Percentiles rank a stretch among this genome's conserved stretches.
Evolutionary conservation across 176 grass and related monocot genomes (phyloP).

Genomic region (Puccinellia tenuiflora): DNA sequence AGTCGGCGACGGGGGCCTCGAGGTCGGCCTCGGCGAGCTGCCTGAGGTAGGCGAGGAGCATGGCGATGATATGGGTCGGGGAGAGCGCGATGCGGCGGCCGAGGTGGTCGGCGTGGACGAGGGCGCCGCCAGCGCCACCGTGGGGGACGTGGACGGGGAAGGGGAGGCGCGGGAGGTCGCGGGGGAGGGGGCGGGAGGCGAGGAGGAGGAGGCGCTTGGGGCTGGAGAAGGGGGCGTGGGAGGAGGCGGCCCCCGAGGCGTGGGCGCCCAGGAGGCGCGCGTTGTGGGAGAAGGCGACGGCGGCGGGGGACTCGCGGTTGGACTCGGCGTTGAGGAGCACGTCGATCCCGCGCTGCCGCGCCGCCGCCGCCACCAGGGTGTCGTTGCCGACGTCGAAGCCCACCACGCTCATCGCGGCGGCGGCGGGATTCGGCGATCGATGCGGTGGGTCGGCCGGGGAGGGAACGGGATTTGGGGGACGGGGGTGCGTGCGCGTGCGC

Average conservation of each 20-base stretch:
- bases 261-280: constrained; percentile 53
- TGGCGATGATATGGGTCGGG: constrained; percentile 69
- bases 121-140: neutral
- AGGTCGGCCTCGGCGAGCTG: constrained; percentile 74
- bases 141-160: constrained; percentile 26
- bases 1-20: constrained; percentile 43
- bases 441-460: neutral
- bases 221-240: constrained; percentile 50
- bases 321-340: constrained; percentile 83
- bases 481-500: neutral
- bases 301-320: constrained; percentile 75
- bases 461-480: neutral
- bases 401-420: constrained; percentile 48
- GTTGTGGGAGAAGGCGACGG: constrained; percentile 67
- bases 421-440: constrained; percentile 29
- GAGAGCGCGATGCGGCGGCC: constrained; percentile 47
- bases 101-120: constrained; percentile 46
- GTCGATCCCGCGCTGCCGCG: constrained; percentile 71
- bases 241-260: constrained; percentile 46
- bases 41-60: constrained; percentile 72
- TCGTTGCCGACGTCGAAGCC: constrained; percentile 93
- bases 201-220: constrained; percentile 68
- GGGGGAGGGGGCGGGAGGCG: constrained; percentile 32
- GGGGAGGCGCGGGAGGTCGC: constrained; percentile 39
- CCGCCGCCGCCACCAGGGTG: constrained; percentile 55